Percentiles rank a stretch among this genome's conserved stretches.
phyloP scores from a whole-genome alignment of 2,329 filamentous ascomycete species.

The Arthrobotrys sinensis region DNA sequence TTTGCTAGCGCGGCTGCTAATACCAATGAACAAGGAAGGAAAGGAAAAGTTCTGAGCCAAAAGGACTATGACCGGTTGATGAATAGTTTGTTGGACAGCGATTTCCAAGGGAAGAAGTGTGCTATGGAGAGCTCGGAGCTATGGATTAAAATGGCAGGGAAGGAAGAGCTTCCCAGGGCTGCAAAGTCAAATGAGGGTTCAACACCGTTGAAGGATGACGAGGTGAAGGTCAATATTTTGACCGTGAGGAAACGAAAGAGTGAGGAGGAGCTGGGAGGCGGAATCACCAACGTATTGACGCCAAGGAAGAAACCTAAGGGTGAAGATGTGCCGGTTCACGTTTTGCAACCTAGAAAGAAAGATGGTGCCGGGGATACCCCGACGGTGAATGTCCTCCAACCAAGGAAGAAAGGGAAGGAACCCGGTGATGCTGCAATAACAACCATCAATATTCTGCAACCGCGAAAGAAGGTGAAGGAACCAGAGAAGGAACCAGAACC shows the following conservation, averaged over 20 bases:
- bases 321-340: slow-evolving; percentile 10
- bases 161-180: slow-evolving; percentile 24
- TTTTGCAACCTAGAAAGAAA: slow-evolving; percentile 38
- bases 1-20: slow-evolving; percentile 65
- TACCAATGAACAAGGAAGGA: slow-evolving; percentile 44
- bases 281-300: background rate
- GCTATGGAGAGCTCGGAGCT: slow-evolving; percentile 67
- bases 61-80: slow-evolving; percentile 68
- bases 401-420: slow-evolving; percentile 14
- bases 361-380: background rate
- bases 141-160: slow-evolving; percentile 68
- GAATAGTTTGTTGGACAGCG: slow-evolving; percentile 68
- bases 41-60: slow-evolving; percentile 67
- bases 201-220: background rate
- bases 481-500: slow-evolving; percentile 18
- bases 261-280: slow-evolving; percentile 6
- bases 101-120: slow-evolving; percentile 68
- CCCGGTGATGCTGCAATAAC: background rate
- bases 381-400: slow-evolving; percentile 20
- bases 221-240: slow-evolving; percentile 29
- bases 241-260: slow-evolving; percentile 34
- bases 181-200: background rate
- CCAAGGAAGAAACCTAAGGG: slow-evolving; percentile 47
- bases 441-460: slow-evolving; percentile 41
- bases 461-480: slow-evolving; percentile 35